A percentile compares a stretch with the other conserved stretches of the same genome.
Evolutionary conservation across 176 grass and related monocot species (phyloP).

Genomic region (Themeda triandra): DNA sequence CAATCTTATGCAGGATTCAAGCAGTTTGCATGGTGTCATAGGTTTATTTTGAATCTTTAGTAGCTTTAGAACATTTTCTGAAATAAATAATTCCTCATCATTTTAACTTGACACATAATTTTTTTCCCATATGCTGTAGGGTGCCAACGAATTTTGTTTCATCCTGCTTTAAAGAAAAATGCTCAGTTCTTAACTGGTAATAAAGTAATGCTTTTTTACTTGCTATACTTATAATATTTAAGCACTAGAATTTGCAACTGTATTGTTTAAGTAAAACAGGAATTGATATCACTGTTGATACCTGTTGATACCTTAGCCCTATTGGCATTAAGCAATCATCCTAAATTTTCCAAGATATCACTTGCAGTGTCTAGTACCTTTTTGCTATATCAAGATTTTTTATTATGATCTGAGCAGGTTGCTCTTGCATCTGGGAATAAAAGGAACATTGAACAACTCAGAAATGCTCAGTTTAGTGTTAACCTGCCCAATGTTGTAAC

Average conservation of each 20-base stretch:
- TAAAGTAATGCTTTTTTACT: neutral
- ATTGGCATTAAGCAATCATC: neutral
- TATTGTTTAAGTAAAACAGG: neutral
- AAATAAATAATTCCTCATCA: neutral
- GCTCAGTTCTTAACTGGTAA: neutral
- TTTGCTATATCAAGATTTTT: neutral
- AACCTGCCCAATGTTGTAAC: slow-evolving; percentile 71
- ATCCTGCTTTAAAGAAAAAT: neutral
- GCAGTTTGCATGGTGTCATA: neutral
- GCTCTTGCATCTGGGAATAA: slow-evolving; percentile 75
- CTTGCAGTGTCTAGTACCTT: neutral
- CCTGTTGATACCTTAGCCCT: neutral
- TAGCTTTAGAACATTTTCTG: neutral
- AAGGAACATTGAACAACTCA: slow-evolving; percentile 67
- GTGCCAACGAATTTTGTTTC: neutral
- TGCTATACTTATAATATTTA: neutral
- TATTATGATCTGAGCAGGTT: slow-evolving; percentile 21
- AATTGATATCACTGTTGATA: neutral
- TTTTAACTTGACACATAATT: neutral
- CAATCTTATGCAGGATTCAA: neutral
- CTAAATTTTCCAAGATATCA: neutral
- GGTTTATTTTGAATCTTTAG: neutral
- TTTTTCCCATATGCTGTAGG: neutral
- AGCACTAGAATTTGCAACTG: neutral
- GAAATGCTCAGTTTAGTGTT: slow-evolving; percentile 66